Evolutionary conservation across 148 eudicot species (phyloP).

Genomic region (Rhododendron vialii): DNA sequence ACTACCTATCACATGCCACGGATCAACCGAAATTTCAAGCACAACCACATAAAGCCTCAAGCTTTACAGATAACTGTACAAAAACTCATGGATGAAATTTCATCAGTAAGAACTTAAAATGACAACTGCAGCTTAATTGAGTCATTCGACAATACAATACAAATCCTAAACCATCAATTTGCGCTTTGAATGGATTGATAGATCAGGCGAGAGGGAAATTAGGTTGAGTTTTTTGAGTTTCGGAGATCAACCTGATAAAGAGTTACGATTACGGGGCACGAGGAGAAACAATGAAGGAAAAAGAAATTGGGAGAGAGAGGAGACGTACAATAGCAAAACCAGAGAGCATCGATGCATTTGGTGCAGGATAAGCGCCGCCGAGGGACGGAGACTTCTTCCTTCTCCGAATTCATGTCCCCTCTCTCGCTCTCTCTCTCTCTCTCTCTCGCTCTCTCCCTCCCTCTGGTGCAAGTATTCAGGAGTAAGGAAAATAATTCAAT

Average conservation of each 20-base stretch:
- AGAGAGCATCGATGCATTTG: slow-evolving; percentile 70
- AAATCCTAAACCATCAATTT: neutral
- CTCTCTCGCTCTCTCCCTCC: neutral
- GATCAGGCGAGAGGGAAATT: neutral
- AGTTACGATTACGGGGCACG: neutral
- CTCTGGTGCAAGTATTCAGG: no score
- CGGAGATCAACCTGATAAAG: neutral
- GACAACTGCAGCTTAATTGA: neutral
- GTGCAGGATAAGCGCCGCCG: slow-evolving; percentile 47
- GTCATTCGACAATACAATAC: neutral
- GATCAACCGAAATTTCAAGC: neutral
- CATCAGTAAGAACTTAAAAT: neutral
- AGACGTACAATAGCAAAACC: slow-evolving; percentile 83
- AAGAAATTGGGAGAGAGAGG: neutral
- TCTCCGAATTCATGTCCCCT: slow-evolving; percentile 20
- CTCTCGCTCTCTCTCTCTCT: neutral
- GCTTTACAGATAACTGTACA: neutral
- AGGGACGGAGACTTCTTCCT: slow-evolving; percentile 17
- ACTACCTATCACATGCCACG: neutral
- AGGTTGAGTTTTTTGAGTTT: neutral
- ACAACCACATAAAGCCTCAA: neutral
- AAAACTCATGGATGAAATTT: neutral
- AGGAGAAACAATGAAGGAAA: neutral
- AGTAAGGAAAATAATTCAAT: no score
- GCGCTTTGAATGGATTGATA: neutral